phyloP scores from a whole-genome alignment of 2,329 filamentous ascomycete species.

The Botrytis elliptica region DNA sequence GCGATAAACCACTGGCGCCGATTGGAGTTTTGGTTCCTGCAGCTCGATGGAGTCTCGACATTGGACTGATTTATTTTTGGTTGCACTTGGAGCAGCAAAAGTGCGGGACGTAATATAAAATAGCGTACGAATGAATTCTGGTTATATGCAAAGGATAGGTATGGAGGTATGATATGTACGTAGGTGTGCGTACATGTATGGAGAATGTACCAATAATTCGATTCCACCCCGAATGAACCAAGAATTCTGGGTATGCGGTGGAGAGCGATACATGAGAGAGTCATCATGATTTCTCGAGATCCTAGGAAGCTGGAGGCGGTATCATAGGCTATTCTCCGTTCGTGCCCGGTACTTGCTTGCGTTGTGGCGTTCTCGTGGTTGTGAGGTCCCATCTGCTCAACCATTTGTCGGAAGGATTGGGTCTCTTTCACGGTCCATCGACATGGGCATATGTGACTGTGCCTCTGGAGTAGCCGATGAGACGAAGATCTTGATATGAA shows the following conservation, averaged over 20 bases:
- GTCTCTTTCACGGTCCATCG: constrained; percentile 5
- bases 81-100: constrained; percentile 17
- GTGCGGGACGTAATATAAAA: constrained; percentile 15
- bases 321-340: constrained; percentile 8
- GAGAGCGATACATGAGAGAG: constrained; percentile 12
- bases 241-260: constrained; percentile 12
- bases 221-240: background rate
- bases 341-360: constrained; percentile 17
- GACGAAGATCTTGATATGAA: constrained; percentile 23
- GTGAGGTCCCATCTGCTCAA: constrained; percentile 9
- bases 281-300: background rate
- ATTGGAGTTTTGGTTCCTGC: constrained; percentile 28
- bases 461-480: constrained; percentile 32
- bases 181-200: constrained; percentile 2
- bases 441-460: constrained; percentile 19
- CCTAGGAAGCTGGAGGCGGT: background rate
- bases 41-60: constrained; percentile 21
- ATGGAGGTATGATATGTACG: background rate
- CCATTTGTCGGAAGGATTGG: constrained; percentile 6
- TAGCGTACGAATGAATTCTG: background rate
- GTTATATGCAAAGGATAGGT: background rate
- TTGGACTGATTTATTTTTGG: constrained; percentile 19
- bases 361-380: constrained; percentile 15
- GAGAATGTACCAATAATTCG: background rate
- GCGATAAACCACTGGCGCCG: constrained; percentile 28